phyloP scores from a whole-genome alignment of 2,329 filamentous ascomycete genomes.

The Dendrostoma leiphaemia region DNA sequence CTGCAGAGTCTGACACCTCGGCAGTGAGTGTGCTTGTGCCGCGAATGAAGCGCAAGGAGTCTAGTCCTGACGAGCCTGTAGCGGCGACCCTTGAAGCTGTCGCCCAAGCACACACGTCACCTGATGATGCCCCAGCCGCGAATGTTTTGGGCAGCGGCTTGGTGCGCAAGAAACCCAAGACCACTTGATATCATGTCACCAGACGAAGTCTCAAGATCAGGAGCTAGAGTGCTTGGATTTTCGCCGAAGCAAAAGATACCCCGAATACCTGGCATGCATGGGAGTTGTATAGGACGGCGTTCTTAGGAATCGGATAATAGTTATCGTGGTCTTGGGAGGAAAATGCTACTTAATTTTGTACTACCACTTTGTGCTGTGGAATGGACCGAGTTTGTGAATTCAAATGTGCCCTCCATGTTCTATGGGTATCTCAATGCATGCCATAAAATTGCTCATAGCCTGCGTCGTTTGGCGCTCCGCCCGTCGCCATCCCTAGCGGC shows the following conservation, averaged over 20 bases:
- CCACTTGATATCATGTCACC: not conserved
- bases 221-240: not conserved
- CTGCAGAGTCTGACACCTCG: not conserved
- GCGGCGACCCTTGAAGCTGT: not conserved
- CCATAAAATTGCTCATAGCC: slow-evolving; percentile 4
- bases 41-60: slow-evolving; percentile 18
- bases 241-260: slow-evolving; percentile 11
- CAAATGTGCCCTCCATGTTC: not conserved
- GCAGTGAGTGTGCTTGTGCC: slow-evolving; percentile 9
- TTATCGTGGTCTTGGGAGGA: no score
- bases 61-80: slow-evolving; percentile 12
- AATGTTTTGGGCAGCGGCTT: slow-evolving; percentile 36
- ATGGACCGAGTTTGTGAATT: no score
- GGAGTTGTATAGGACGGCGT: slow-evolving; percentile 4
- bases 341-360: not conserved
- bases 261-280: not conserved
- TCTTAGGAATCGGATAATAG: no score
- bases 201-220: not conserved
- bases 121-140: slow-evolving; percentile 21
- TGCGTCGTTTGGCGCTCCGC: slow-evolving; percentile 26
- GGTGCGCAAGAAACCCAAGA: slow-evolving; percentile 44
- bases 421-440: slow-evolving; percentile 15
- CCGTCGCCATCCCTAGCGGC: slow-evolving; percentile 20
- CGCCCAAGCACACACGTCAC: slow-evolving; percentile 14
- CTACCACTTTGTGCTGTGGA: no score